These are phyloP conservation scores for Mycena epipterygia DNA, from an alignment of 768 basidiomycete genomes.

Conservation along the genomic window DNA sequence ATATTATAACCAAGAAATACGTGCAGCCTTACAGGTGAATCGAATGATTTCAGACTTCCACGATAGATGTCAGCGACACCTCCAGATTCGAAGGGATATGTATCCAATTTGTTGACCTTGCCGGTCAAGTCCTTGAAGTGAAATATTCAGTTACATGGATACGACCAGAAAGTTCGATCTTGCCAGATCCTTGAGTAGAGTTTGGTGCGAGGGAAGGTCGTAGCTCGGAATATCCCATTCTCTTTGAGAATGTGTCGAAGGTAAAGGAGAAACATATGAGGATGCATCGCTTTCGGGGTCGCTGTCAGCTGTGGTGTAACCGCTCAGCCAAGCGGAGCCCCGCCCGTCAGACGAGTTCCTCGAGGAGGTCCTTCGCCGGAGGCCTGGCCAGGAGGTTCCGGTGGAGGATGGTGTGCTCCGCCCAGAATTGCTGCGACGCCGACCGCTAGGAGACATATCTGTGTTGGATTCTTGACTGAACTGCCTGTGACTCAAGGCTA, in stretches of 20 bases:
- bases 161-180: background rate
- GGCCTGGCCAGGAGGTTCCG: background rate
- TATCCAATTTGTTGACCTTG: conserved; percentile 6
- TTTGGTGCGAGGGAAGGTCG: background rate
- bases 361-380: background rate
- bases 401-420: background rate
- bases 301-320: conserved; percentile 12
- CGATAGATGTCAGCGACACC: conserved; percentile 26
- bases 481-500: background rate
- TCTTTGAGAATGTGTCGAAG: background rate
- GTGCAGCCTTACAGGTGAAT: background rate
- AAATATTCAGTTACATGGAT: background rate
- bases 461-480: background rate
- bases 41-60: background rate
- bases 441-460: background rate
- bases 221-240: background rate
- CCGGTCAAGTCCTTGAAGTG: conserved; percentile 11
- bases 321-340: conserved; percentile 4
- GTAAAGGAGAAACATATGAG: background rate
- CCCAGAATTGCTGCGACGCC: background rate
- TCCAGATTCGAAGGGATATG: conserved; percentile 25
- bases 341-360: conserved; percentile 8
- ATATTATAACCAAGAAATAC: background rate
- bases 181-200: background rate
- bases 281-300: conserved; percentile 1